These are phyloP conservation scores for Alternaria dauci DNA, from an alignment of 2,329 filamentous ascomycete species.

Conservation along the genomic window DNA sequence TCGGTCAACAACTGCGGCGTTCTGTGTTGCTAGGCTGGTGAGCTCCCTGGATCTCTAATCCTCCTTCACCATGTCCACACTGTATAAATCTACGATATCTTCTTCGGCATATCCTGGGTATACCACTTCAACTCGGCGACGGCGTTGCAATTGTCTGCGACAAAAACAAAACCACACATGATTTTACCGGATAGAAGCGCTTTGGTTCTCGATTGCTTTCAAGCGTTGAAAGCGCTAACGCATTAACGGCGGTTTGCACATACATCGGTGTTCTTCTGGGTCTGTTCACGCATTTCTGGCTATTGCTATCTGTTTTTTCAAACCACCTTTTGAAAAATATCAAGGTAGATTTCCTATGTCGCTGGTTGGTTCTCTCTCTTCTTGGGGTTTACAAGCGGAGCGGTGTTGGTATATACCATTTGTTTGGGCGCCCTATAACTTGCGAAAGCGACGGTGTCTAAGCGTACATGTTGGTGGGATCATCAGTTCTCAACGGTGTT, in stretches of 20 bases:
- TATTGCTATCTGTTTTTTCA: conserved; percentile 42
- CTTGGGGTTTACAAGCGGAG: conserved; percentile 38
- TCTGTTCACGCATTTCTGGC: conserved; percentile 41
- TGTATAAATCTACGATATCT: conserved; percentile 56
- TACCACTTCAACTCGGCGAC: conserved; percentile 51
- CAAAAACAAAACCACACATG: conserved; percentile 44
- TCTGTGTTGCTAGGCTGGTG: conserved; percentile 52
- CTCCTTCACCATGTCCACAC: conserved; percentile 46
- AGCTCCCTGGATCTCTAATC: conserved; percentile 51
- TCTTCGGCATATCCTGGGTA: conserved; percentile 53
- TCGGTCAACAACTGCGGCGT: conserved; percentile 45
- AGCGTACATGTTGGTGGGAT: conserved; percentile 32
- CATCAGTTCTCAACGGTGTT: conserved; percentile 10
- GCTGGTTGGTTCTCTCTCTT: conserved; percentile 33
- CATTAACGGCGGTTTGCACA: conserved; percentile 53
- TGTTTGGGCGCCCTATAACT: conserved; percentile 46
- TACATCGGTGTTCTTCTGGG: conserved; percentile 47
- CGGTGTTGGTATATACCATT: conserved; percentile 54
- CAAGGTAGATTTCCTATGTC: conserved; percentile 54
- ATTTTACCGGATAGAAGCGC: conserved; percentile 50
- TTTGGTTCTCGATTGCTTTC: conserved; percentile 37
- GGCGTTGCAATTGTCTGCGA: conserved; percentile 51
- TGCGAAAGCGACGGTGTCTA: conserved; percentile 51
- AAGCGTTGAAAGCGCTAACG: conserved; percentile 31
- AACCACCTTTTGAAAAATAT: conserved; percentile 47